Evolutionary conservation across 2,329 filamentous ascomycete genomes (phyloP), one percentile per base, ranked within the genome.

Genomic region (Penicillium sp.): DNA sequence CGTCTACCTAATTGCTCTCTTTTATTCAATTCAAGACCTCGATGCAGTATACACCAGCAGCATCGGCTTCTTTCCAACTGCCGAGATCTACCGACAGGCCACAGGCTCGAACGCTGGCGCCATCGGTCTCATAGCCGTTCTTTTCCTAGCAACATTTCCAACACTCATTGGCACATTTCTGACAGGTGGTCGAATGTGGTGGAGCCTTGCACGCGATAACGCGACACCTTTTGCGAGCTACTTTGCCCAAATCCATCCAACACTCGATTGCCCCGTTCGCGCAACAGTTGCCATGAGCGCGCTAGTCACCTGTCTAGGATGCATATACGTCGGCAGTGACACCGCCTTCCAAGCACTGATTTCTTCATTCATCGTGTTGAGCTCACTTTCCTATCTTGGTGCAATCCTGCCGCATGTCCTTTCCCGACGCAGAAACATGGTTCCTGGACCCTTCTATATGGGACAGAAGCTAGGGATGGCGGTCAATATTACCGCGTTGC

Each of bases 321-420:
- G 77, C 41, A 85, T 89, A 43, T 89, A 88, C 60, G 79, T 89
- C 1, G 86, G 83, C n/a, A 85, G 79, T 56, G 81, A 78, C 1
- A 86, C 85, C 0, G 87, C 87, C 0, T 90, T 89, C 72, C 81
- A 83, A 41, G 86, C 86, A 0, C 83, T 89, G 25, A 82, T 89
- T 7, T 84, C 84, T 9, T 81, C 77, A 0, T 86, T 84, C 67
- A 78, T 84, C 50, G 77, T 85, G 14, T 74, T 86, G 0, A 75
- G 75, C 3, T 80, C 80, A 0, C 65, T 81, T 9, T 86, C 83
- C 0, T 89, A 87, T 67, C 75, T 87, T 2, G 82, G 83, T 0
- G 84, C 85, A 6, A 85, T 90, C 51, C 70, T 89, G 1, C 82
- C 83, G 0, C 80, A 84, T 57, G 70, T 85, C 1, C 55, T 84